Conservation (phyloP, 768 basidiomycete species). For the Candolleomyces efflorescens region DNA sequence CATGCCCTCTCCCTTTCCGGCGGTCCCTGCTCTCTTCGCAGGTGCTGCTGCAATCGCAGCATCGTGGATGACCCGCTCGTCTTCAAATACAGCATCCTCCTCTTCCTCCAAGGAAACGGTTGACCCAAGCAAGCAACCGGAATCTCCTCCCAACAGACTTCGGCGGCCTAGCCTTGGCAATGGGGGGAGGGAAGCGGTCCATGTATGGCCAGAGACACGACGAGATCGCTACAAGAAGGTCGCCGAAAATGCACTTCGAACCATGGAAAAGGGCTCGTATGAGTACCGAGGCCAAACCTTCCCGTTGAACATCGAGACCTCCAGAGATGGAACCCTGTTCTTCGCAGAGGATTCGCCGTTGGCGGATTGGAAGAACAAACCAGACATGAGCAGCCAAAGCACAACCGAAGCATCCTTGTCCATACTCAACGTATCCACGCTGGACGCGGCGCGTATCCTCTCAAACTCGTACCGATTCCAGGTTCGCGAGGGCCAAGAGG, state of each 20-base stretch:
- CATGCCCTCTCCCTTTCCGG: too few species aligned
- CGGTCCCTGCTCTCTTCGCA: too few species aligned
- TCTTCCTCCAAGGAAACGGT: too few species aligned
- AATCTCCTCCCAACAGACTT: too few species aligned
- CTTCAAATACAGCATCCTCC: too few species aligned
- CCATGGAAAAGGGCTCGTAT: constrained; percentile 43
- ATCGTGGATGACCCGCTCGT: too few species aligned
- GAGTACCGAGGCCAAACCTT: constrained; percentile 8
- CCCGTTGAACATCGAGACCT: constrained; percentile 23
- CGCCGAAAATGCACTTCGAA: constrained; percentile 44
- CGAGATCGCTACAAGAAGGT: constrained; percentile 25
- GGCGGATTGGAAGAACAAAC: constrained; percentile 33
- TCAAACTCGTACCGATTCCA: constrained; percentile 16
- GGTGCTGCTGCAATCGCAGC: too few species aligned
- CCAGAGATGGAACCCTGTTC: constrained; percentile 40
- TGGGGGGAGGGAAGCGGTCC: not conserved
- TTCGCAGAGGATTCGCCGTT: constrained; percentile 15
- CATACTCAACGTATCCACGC: constrained; percentile 58
- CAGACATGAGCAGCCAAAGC: constrained; percentile 41
- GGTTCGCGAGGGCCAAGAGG: constrained; percentile 7
- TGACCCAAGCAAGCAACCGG: too few species aligned
- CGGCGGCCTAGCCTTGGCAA: not conserved
- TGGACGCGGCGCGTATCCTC: constrained; percentile 51
- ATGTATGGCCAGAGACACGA: not conserved
- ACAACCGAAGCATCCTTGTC: constrained; percentile 32